Evolutionary conservation across 768 basidiomycete genomes (phyloP), one percentile per base, ranked within the genome.

Genomic region (Mycena venus): DNA sequence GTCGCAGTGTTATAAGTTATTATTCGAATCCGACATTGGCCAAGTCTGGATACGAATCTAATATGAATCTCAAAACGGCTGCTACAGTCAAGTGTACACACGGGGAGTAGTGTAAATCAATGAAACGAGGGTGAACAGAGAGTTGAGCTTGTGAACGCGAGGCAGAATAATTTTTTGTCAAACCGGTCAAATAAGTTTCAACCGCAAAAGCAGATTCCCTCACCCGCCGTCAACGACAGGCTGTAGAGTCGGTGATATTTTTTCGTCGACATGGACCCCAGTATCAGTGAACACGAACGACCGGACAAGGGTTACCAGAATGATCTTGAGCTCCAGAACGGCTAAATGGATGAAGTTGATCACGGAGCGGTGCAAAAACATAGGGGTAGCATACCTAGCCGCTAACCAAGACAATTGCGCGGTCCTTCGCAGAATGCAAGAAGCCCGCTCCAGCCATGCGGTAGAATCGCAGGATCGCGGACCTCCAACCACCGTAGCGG

Each of bases 361-460:
- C 2, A 36, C 29, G 11, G 12, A 38, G 19, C 6, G 44, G 34
- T n/a, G n/a, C 53, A 53, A 53, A 40, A n/a, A 12, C 10, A 34
- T 31, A n/a, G n/a, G n/a, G n/a, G 3, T 47, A 19, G 75, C 80
- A 21, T 38, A 82, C 81, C 83, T 49, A 87, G 77, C 10, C 85
- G 79, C 79, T 82, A 86, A 25, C 86, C 86, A 69, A 87, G 77
- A 77, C 87, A 87, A 60, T 82, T 85, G n/a, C 86, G 74, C 15
- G 86, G 86, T 7, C 87, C 87, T 70, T 87, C 86, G 69, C 81
- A 81, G 79, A 88, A 88, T 31, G 86, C 80, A 19, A 83, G 75
- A 15, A 85, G 73, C 21, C 81, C 81, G 61, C 82, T 82, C 83
- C 84, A 87, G 17, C 86, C 87, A 55, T 73, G 71, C 61, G 85